Conservation (phyloP, 139 green algal species). For the Gonium pectorale region DNA sequence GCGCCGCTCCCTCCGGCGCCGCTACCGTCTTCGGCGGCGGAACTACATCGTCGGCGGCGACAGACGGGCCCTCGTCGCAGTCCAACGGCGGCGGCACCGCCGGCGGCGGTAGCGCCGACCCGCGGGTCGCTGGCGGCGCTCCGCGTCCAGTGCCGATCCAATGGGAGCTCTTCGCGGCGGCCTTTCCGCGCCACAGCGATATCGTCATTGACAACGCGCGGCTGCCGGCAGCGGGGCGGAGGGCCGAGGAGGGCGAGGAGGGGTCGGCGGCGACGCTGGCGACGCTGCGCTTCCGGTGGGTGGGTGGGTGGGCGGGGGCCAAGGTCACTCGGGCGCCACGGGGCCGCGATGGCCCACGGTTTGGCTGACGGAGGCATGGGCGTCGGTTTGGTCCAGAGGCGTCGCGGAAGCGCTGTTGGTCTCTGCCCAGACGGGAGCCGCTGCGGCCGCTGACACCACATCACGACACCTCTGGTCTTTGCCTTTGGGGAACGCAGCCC, state of each 20-base stretch:
- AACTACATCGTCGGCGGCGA: background rate
- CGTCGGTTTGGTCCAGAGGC: too few species aligned
- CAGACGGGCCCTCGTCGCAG: background rate
- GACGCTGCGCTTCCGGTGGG: conserved; percentile 17
- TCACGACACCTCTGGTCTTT: too few species aligned
- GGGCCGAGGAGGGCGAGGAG: background rate
- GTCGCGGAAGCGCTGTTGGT: too few species aligned
- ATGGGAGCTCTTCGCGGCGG: background rate
- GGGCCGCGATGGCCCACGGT: too few species aligned
- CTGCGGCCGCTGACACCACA: too few species aligned
- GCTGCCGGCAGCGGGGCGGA: conserved; percentile 9
- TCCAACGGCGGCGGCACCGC: background rate
- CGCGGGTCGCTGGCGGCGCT: background rate
- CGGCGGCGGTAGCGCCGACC: too few species aligned
- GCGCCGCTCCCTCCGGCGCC: background rate
- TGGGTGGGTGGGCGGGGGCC: background rate
- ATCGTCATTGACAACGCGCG: background rate
- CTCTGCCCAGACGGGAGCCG: too few species aligned
- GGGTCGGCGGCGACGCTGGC: background rate
- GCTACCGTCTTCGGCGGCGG: background rate
- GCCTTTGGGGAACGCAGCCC: too few species aligned
- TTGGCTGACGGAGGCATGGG: too few species aligned
- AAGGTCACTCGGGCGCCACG: too few species aligned
- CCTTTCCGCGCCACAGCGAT: background rate
- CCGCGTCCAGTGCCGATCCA: conserved; percentile 9